Percentiles rank a stretch among this genome's conserved stretches.
phyloP scores from a whole-genome alignment of 495 filamentous ascomycete species.

The Chaetomium cochliodes region DNA sequence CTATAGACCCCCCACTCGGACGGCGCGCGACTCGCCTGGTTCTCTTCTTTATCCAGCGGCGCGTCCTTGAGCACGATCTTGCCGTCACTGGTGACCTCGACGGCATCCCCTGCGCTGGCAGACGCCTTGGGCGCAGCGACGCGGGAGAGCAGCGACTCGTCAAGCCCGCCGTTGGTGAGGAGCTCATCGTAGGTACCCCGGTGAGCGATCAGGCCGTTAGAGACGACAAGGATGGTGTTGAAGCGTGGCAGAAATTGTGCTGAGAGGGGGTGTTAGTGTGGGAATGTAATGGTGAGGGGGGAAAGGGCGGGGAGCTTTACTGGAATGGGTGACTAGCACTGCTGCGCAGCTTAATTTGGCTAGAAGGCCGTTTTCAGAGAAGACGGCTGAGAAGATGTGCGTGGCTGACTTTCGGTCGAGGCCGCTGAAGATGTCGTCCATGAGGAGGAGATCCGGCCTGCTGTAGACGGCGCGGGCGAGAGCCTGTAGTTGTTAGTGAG shows the following conservation, averaged over 20 bases:
- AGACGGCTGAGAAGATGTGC: constrained; percentile 14
- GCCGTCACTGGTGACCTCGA: constrained; percentile 18
- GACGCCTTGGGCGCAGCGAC: constrained; percentile 6
- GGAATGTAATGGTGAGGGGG: neutral
- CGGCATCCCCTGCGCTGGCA: constrained; percentile 5
- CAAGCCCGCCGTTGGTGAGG: constrained; percentile 2
- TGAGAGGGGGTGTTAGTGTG: neutral
- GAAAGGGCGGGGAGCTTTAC: neutral
- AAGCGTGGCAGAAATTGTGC: constrained; percentile 14
- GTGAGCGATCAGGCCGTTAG: constrained; percentile 11
- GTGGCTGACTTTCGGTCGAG: constrained; percentile 44
- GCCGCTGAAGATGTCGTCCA: constrained; percentile 57
- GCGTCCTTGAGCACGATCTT: constrained; percentile 14
- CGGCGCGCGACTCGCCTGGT: constrained; percentile 5
- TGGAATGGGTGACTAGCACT: constrained; percentile 12
- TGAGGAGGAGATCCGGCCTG: constrained; percentile 24
- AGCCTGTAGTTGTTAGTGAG: constrained; percentile 25
- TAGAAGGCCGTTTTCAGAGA: constrained; percentile 11
- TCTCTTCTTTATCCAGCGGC: constrained; percentile 11
- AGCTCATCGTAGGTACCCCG: constrained; percentile 11
- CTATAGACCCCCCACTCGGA: constrained; percentile 15
- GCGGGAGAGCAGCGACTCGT: constrained; percentile 11
- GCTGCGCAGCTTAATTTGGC: constrained; percentile 11
- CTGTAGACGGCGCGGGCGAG: constrained; percentile 39
- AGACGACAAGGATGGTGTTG: constrained; percentile 10